These are phyloP conservation scores for Pleurotus eryngii DNA, from an alignment of 768 basidiomycete species.

Conservation along the genomic window DNA sequence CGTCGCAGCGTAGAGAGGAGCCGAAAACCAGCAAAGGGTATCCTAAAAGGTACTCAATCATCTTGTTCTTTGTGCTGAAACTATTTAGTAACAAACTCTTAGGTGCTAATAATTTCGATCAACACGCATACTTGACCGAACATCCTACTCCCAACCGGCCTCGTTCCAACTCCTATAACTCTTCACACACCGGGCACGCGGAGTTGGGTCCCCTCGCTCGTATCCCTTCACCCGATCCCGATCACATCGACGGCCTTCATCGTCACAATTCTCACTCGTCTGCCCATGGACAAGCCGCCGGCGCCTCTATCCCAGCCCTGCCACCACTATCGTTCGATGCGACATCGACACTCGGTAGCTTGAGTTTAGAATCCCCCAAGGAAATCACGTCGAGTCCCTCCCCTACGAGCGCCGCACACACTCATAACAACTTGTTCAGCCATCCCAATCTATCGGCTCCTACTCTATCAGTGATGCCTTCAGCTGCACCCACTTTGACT, in stretches of 20 bases:
- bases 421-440: slow-evolving; percentile 58
- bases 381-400: slow-evolving; percentile 35
- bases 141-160: slow-evolving; percentile 45
- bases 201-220: slow-evolving; percentile 77
- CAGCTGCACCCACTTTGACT: slow-evolving; percentile 45
- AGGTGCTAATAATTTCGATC: slow-evolving; percentile 72
- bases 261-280: slow-evolving; percentile 60
- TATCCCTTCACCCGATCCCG: slow-evolving; percentile 81
- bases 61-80: background rate
- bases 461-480: slow-evolving; percentile 60
- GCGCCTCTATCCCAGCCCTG: slow-evolving; percentile 25
- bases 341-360: slow-evolving; percentile 23
- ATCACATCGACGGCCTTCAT: slow-evolving; percentile 85
- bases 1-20: slow-evolving; percentile 70
- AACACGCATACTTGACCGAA: slow-evolving; percentile 52
- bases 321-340: slow-evolving; percentile 60
- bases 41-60: slow-evolving; percentile 72
- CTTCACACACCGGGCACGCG: slow-evolving; percentile 42
- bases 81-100: slow-evolving; percentile 3
- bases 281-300: slow-evolving; percentile 24
- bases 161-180: slow-evolving; percentile 82
- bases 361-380: slow-evolving; percentile 31
- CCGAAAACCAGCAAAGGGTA: slow-evolving; percentile 71
- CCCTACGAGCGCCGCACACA: slow-evolving; percentile 19
- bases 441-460: slow-evolving; percentile 88